Evolutionary conservation across 1,284 basidiomycete genomes (phyloP).

Genomic region (Athelia psychrophila): DNA sequence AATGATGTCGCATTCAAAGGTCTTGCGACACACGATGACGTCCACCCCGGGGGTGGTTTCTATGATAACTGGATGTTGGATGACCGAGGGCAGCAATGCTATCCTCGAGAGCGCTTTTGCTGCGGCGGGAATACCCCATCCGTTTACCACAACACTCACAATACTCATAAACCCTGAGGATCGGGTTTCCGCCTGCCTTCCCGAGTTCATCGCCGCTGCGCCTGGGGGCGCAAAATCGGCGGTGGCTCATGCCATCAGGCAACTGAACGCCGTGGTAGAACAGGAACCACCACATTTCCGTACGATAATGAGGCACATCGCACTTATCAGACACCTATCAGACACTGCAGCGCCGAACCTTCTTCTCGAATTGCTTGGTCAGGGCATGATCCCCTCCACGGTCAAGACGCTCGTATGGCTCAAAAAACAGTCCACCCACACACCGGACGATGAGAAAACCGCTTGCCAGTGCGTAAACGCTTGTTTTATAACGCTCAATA

Average conservation of each 20-base stretch:
- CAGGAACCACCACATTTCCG: too few species aligned
- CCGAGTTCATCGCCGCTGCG: background rate
- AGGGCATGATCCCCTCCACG: background rate
- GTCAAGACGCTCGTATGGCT: background rate
- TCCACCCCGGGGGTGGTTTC: background rate
- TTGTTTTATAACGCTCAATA: background rate
- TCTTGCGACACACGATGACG: background rate
- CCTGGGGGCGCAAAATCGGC: background rate
- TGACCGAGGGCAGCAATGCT: too few species aligned
- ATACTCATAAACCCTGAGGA: background rate
- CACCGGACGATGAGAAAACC: background rate
- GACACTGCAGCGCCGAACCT: background rate
- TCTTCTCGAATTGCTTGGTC: background rate
- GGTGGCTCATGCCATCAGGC: background rate
- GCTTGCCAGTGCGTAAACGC: background rate
- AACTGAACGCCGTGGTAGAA: background rate
- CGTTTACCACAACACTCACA: background rate
- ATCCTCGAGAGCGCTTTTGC: background rate
- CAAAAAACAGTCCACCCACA: background rate
- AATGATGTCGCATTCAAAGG: background rate
- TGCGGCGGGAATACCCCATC: background rate
- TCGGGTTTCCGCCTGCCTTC: background rate
- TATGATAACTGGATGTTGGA: background rate
- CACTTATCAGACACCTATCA: background rate
- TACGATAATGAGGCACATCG: too few species aligned